These are phyloP conservation scores for Venturia nashicola DNA, from an alignment of 2,329 filamentous ascomycete genomes.

Conservation along the genomic window DNA sequence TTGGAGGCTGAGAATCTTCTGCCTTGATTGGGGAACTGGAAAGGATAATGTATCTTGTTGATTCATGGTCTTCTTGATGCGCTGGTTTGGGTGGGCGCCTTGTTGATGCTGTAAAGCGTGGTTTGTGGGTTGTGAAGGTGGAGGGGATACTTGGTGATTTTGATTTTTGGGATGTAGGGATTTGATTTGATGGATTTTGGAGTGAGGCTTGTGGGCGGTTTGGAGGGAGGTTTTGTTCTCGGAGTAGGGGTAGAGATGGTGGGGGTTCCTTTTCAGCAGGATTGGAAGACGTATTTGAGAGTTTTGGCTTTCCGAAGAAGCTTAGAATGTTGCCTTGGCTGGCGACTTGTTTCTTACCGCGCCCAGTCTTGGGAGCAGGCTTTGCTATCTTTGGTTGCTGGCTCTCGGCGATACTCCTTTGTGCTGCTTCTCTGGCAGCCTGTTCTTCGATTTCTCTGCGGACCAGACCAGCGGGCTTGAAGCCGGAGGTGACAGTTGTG, in stretches of 20 bases:
- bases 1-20: not conserved
- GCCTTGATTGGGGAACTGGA: conserved; percentile 29
- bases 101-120: not conserved
- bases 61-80: conserved; percentile 16
- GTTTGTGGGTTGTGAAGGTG: not conserved
- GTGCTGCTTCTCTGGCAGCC: not conserved
- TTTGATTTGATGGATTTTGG: not conserved
- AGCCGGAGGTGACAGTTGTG: conserved; percentile 6
- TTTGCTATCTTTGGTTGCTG: not conserved
- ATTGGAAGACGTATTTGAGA: conserved; percentile 11
- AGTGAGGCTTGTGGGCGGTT: not conserved
- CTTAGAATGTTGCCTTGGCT: not conserved
- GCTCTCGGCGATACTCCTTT: not conserved
- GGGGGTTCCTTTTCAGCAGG: not conserved
- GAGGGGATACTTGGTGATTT: not conserved
- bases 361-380: not conserved
- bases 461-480: not conserved
- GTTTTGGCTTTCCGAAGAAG: conserved; percentile 17
- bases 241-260: not conserved
- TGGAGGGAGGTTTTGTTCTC: not conserved
- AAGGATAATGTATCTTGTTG: conserved; percentile 35
- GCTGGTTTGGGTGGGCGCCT: conserved; percentile 15
- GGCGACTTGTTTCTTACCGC: not conserved
- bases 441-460: not conserved
- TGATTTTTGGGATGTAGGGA: not conserved